Conservation (phyloP, 805 yeast genomes). For the Suhomyces sp. region DNA sequence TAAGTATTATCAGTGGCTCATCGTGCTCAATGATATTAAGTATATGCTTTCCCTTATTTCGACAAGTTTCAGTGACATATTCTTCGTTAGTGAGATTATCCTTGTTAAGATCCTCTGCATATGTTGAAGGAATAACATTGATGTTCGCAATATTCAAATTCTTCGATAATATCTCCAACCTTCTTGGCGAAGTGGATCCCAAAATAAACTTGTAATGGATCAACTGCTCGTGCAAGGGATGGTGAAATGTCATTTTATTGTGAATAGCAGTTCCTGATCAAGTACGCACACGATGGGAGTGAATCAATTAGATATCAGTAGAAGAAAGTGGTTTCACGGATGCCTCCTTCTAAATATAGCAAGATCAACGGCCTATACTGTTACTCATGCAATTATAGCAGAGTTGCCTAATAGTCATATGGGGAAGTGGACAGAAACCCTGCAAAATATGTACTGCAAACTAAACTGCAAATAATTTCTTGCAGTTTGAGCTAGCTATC, state of each 20-base stretch:
- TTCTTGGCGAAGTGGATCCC: constrained; percentile 83
- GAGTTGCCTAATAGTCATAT: background rate
- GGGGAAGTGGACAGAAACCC: background rate
- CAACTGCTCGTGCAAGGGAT: constrained; percentile 22
- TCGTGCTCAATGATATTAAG: constrained; percentile 37
- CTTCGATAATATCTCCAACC: constrained; percentile 61
- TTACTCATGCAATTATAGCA: background rate
- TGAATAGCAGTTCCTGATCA: background rate
- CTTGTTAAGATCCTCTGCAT: constrained; percentile 75
- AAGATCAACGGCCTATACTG: background rate
- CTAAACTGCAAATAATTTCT: background rate
- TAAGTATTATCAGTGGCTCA: constrained; percentile 31
- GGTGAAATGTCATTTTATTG: constrained; percentile 1
- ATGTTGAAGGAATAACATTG: constrained; percentile 57
- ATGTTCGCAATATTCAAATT: constrained; percentile 52
- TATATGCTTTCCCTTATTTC: constrained; percentile 64
- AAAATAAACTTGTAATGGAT: constrained; percentile 45
- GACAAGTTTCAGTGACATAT: constrained; percentile 72
- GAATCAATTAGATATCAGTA: background rate
- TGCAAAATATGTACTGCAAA: background rate
- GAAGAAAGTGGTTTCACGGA: background rate
- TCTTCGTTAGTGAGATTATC: constrained; percentile 37
- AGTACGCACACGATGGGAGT: background rate
- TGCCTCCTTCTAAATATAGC: background rate
- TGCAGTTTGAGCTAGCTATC: constrained; percentile 4